Evolutionary conservation across 352 stramenopile species (phyloP), one percentile per base, ranked within the genome.

Genomic region (Phytophthora nicotianae): DNA sequence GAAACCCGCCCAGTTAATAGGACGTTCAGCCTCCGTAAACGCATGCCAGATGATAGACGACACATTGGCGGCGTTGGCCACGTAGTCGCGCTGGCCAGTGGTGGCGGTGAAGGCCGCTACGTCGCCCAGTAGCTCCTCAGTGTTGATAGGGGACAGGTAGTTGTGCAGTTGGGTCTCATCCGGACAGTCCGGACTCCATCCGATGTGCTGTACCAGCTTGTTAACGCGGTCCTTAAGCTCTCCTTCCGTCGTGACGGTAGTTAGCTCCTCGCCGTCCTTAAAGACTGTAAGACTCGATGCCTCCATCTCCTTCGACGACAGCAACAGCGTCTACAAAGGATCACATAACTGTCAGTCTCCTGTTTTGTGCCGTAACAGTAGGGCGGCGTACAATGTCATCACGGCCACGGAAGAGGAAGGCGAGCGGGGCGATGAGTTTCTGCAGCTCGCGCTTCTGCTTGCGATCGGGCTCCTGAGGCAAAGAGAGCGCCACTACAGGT

Each of bases 1-100:
- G 65, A 95, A 90, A 10, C 86, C 86, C 1, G 73, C 78, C 86
- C 86, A 95, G 71, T 95, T 95, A 52, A 93, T 83, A 8, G 82
- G 64, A 9, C 84, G 83, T 42, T 67, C 43, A 9, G 80, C 86
- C 4, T 80, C 68, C 24, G 75, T 53, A 58, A 95, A 93, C 17
- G 86, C 86, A 51, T 91, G 78, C 86, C 86, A 95, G 70, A 93
- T 86, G 54, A 91, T 89, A 14, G 86, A 75, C 24, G 86, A 79
- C 13, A 91, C 83, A 60, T 95, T 95, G 50, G 86, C 81, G 32
- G 81, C 72, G 59, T 95, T 95, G 38, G 86, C 80, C 24, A 93
- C 71, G 68, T 86, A 89, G 70, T 95, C 86, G 42, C 77, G 79
- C 72, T 95, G 83, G 8, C 65, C 75, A 2, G 69, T 66, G 23